These are phyloP conservation scores for Xerocomellus intermedius DNA, from an alignment of 768 basidiomycete genomes.

Conservation along the genomic window DNA sequence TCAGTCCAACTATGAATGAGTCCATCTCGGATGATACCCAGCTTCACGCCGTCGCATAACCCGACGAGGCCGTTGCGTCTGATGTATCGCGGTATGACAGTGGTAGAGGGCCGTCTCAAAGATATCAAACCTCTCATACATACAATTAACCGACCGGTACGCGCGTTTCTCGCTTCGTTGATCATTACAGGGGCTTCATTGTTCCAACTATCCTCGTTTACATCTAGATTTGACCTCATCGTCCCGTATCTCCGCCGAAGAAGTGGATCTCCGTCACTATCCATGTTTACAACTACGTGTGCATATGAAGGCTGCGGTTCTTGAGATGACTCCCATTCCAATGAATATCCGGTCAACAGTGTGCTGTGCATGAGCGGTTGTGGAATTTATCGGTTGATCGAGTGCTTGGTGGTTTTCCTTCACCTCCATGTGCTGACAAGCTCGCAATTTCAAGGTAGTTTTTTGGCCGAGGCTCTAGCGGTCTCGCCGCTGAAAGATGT, in stretches of 20 bases:
- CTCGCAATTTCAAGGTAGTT: neutral
- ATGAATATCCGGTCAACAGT: neutral
- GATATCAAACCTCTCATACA: no score
- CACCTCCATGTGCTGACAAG: neutral
- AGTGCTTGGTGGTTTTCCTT: neutral
- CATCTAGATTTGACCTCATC: neutral
- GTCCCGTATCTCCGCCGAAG: conserved; percentile 19
- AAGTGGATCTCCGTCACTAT: conserved; percentile 10
- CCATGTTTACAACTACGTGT: neutral
- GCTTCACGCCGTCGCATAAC: neutral
- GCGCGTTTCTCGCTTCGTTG: conserved; percentile 1
- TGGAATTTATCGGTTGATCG: neutral
- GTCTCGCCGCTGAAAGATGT: neutral
- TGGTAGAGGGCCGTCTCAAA: no score
- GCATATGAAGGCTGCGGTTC: neutral
- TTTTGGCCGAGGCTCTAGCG: neutral
- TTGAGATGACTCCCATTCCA: neutral
- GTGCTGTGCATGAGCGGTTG: no score
- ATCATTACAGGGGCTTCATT: neutral
- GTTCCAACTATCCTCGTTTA: neutral
- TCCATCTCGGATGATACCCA: neutral
- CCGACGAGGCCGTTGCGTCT: neutral
- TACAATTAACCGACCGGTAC: neutral
- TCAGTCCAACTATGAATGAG: neutral
- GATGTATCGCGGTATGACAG: no score